A percentile compares a stretch with the other conserved stretches of the same genome.
Conservation (phyloP, 2,329 filamentous ascomycete species). For the Camptophora hylomeconis region DNA sequence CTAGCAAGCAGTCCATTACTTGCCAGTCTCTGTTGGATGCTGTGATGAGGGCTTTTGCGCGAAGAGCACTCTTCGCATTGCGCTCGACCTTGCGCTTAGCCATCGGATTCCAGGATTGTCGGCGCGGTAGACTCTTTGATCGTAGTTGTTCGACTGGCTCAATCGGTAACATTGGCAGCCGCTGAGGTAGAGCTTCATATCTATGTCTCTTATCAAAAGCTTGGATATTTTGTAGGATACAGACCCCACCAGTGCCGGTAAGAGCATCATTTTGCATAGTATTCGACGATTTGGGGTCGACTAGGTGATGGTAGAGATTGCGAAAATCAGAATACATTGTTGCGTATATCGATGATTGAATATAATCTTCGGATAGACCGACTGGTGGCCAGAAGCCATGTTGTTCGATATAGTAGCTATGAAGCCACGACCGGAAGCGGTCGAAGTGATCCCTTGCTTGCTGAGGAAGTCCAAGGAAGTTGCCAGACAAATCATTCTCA, state of each 20-base stretch:
- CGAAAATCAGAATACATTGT: slow-evolving; percentile 58
- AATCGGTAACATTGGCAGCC: slow-evolving; percentile 52
- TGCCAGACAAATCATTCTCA: slow-evolving; percentile 54
- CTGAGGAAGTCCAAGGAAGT: slow-evolving; percentile 50
- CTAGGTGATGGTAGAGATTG: slow-evolving; percentile 57
- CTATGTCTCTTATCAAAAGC: slow-evolving; percentile 52
- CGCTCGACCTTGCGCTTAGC: slow-evolving; percentile 11
- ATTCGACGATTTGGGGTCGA: slow-evolving; percentile 36
- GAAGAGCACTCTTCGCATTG: slow-evolving; percentile 9
- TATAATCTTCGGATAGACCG: slow-evolving; percentile 32
- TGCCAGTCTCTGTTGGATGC: slow-evolving; percentile 15
- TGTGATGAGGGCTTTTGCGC: slow-evolving; percentile 12
- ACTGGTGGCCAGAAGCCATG: slow-evolving; percentile 61
- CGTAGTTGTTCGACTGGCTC: background rate
- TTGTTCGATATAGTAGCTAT: slow-evolving; percentile 51
- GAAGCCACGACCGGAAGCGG: slow-evolving; percentile 56
- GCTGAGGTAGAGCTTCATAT: slow-evolving; percentile 48
- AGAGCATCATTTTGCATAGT: slow-evolving; percentile 37
- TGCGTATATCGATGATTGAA: slow-evolving; percentile 45
- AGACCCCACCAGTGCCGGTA: slow-evolving; percentile 51
- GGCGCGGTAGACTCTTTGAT: slow-evolving; percentile 6
- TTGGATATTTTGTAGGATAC: slow-evolving; percentile 53
- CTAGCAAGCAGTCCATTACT: slow-evolving; percentile 36
- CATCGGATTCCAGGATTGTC: slow-evolving; percentile 16
- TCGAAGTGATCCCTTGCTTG: slow-evolving; percentile 55